A percentile compares a stretch with the other conserved stretches of the same genome.
Evolutionary conservation across 139 green algal species (phyloP).

Genomic region (Chara braunii): DNA sequence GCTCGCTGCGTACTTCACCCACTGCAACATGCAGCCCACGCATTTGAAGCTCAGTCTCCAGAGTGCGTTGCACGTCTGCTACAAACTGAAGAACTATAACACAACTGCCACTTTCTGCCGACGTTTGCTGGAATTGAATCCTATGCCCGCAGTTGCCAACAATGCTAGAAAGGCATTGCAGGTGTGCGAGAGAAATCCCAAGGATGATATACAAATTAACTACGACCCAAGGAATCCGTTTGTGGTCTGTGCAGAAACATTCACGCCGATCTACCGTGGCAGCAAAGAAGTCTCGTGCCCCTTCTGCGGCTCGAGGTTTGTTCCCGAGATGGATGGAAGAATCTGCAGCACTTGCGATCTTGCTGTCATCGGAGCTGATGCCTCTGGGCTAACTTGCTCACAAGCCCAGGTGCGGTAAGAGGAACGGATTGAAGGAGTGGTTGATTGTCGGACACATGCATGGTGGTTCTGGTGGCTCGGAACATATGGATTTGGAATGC

Average conservation of each 20-base stretch:
- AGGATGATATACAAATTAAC: slow-evolving; percentile 75
- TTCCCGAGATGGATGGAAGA: slow-evolving; percentile 70
- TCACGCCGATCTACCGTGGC: slow-evolving; percentile 91
- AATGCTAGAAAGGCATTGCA: slow-evolving; percentile 71
- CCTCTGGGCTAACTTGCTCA: slow-evolving; percentile 59
- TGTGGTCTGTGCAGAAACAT: slow-evolving; percentile 85
- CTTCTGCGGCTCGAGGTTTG: slow-evolving; percentile 81
- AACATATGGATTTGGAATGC: no score
- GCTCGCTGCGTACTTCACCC: slow-evolving; percentile 98
- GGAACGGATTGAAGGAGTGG: no score
- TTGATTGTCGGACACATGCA: no score
- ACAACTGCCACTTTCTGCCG: slow-evolving; percentile 83
- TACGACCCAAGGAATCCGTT: slow-evolving; percentile 99
- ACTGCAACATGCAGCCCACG: slow-evolving; percentile 75
- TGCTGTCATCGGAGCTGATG: slow-evolving; percentile 72
- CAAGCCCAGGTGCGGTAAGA: slow-evolving; percentile 35
- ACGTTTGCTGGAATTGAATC: slow-evolving; percentile 89
- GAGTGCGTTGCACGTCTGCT: slow-evolving; percentile 87
- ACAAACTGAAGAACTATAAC: slow-evolving; percentile 90
- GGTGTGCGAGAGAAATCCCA: slow-evolving; percentile 82
- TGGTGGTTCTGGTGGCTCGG: no score
- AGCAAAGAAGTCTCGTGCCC: slow-evolving; percentile 65
- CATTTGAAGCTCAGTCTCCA: slow-evolving; percentile 79
- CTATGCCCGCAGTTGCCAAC: slow-evolving; percentile 68
- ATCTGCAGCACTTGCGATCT: slow-evolving; percentile 79